Base-by-base conservation (phyloP, 2,329 filamentous ascomycete genomes). In the Alternaria rosae region DNA sequence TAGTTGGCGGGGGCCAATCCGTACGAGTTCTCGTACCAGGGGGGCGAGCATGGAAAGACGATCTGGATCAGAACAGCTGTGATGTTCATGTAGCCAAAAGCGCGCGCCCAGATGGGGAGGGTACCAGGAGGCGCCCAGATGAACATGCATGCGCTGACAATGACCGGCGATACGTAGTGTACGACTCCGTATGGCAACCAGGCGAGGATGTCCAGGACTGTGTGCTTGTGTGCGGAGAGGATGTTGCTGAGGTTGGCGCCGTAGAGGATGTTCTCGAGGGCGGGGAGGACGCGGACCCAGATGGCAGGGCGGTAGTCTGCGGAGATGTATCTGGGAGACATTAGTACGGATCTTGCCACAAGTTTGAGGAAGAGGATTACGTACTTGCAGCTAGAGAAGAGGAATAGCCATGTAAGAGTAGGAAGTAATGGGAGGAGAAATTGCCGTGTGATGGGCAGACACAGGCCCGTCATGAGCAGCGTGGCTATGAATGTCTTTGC, bases 231-330 rank as follows among this genome's bases (percentile, higher is more conserved):
- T 47, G 92, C 92, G 13, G 94, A 97, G 57, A 98, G 87, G 74
- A 97, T 96, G 80, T 97, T 97, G 82, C 93, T 97, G 60, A 97
- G 86, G 81, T 97, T 97, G 66, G 94, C 93, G 71, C 94, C 94
- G 77, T 97, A 98, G 32, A 98, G 86, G 65, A 98, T 95, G 80
- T 98, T 97, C 82, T 98, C 94, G 67, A 98, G 87, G 17, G 94
- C 93, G 5, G 94, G 94, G 35, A 98, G 87, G 26, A 98, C 93
- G 74, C 94, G 93, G 69, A 97, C 94, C 92, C 93, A 97, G 73
- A 97, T 97, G 65, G 93, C 91, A 62, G 94, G 94, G 70, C 94
- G 89, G 83, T 93, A 95, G 76, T 94, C 91, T 70, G 89, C 87
- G 38, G 93, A 91, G 71, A 97, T 94, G 82, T 97, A 97, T 76